Evolutionary conservation across 768 basidiomycete species (phyloP), one percentile per base, ranked within the genome.

Genomic region (Russula griseocarnosa): DNA sequence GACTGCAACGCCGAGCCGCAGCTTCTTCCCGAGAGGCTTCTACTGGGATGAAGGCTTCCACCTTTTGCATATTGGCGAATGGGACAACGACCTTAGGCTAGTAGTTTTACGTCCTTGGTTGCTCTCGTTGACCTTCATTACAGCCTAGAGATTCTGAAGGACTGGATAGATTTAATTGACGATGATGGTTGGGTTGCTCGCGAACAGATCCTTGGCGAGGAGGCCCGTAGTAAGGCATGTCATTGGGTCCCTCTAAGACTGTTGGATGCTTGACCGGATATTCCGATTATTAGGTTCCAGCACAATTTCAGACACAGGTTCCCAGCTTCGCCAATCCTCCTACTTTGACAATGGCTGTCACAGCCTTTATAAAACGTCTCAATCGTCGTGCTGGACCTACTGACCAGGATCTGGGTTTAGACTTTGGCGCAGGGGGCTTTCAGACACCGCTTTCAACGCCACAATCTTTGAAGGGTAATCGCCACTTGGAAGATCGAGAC

Each of bases 11-110:
- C 95, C 95, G 5, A 96, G 94, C 71, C 82, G 96, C 40, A 94
- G 93, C 69, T 98, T 98, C 79, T 98, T 98, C 79, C 95, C 95
- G 0, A 81, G 95, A 73, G 95, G 95, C 20, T 98, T 98, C 76
- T 98, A 98, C 74, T 98, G 95, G 95, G 95, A 98, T 74, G 95
- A 98, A 75, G 95, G 95, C 1, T 98, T 98, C 79, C 95, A 98
- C 75, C 76, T 98, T 34, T 75, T 94, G 38, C 87, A 95, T 68
- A 91, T 98, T 51, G 93, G 93, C 20, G 85, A 87, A 70, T 95
- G 90, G 90, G 96, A 98, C 71, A 93, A 88, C 63, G 93, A 92
- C 69, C 84, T 97, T 60, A 86, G 85, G 86, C 85, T 63, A 55
- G 70, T 61, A 9, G 11, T 9, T 36, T 26, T 30, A 10, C 50